Base-by-base conservation (phyloP, 352 stramenopile genomes). In the Halophytophthora batemanensis region DNA sequence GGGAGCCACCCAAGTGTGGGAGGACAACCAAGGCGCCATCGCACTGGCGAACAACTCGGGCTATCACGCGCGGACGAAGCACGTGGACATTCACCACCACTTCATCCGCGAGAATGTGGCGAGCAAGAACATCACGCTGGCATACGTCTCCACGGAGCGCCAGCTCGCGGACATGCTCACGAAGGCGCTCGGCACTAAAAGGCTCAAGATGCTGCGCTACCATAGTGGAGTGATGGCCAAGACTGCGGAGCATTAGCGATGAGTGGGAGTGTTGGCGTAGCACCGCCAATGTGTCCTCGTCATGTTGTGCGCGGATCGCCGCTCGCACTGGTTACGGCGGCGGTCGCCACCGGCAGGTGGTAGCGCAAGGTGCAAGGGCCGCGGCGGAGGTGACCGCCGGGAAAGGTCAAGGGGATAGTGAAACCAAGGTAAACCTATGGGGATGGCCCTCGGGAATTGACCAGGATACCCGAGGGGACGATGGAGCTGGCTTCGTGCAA, bases 151-250 rank as follows among this genome's bases (percentile, higher is more conserved):
- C n/a, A 69, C 60, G 1, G 51, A 56, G 21, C 23, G 56, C 6
- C 44, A 59, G 33, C 37, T 69, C 2, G 56, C 60, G 10, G 60
- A 65, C 44, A 49, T 61, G 1, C 5, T 69, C 3, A 69, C 60
- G 1, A 69, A 69, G 39, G 45, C 42, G 15, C 28, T 51, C 17
- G 25, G 40, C 2, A 57, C 37, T 2, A 57, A 57, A 15, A 19
- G 14, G 15, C 17, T 50, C 1, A 39, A 50, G 0, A 50, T 19
- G 23, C 14, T 57, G 19, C 22, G 8, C 25, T 25, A 53, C 17
- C 28, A 11, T 13, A 43, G 13, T 22, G 46, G 6, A 1, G 43
- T 28, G 3, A 6, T 1, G 21, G 4, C 29, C 19, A 19, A 8
- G 19, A 34, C 3, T 10, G 25, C 18, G 7, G 8, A 22, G 44